Conservation (phyloP, 768 basidiomycete species). For the Pleurotus djamor region DNA sequence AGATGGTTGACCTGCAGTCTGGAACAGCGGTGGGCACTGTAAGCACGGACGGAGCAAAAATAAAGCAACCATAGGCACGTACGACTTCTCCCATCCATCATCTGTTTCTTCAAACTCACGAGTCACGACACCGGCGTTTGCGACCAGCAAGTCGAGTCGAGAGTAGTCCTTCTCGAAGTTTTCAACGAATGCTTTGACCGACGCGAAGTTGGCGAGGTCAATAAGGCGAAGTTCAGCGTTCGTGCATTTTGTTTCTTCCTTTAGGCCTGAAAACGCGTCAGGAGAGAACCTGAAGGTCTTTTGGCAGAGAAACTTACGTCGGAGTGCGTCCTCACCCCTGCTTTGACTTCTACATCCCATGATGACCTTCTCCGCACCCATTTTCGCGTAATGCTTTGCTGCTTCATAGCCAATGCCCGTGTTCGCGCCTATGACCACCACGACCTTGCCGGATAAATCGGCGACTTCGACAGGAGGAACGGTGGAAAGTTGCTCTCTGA, state of each 20-base stretch:
- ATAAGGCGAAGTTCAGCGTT: constrained; percentile 35
- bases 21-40: not conserved
- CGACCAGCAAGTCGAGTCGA: constrained; percentile 40
- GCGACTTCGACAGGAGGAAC: constrained; percentile 26
- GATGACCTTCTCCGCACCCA: constrained; percentile 38
- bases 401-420: constrained; percentile 48
- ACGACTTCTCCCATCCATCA: constrained; percentile 50
- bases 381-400: constrained; percentile 39
- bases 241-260: constrained; percentile 27
- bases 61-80: constrained; percentile 3
- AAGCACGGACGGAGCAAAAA: not conserved
- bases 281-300: too few species aligned
- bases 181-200: constrained; percentile 35
- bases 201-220: constrained; percentile 38
- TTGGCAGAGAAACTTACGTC: constrained; percentile 20
- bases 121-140: constrained; percentile 33
- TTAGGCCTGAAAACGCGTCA: constrained; percentile 16
- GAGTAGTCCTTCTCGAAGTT: constrained; percentile 26
- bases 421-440: constrained; percentile 50
- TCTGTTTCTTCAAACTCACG: constrained; percentile 18
- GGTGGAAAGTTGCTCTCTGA: constrained; percentile 17
- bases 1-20: constrained; percentile 51
- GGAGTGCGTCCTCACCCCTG: constrained; percentile 32
- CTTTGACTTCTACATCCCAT: constrained; percentile 33
- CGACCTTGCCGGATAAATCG: constrained; percentile 41